phyloP scores from a whole-genome alignment of 2,329 filamentous ascomycete species.

The Fusarium humuli region DNA sequence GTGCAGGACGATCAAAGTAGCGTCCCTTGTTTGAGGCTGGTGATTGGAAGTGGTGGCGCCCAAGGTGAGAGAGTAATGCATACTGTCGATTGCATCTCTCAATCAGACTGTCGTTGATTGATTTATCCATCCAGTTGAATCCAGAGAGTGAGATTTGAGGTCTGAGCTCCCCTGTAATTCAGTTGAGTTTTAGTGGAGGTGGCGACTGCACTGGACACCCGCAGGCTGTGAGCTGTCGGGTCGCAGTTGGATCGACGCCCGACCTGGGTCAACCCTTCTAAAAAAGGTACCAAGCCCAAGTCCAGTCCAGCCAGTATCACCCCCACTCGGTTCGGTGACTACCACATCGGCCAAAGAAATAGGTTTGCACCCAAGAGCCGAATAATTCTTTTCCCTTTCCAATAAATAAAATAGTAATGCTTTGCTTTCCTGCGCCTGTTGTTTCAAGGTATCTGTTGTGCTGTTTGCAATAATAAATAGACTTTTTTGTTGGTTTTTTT shows the following conservation, averaged over 20 bases:
- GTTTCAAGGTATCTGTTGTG: constrained; percentile 24
- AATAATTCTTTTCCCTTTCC: constrained; percentile 41
- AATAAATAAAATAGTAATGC: constrained; percentile 14
- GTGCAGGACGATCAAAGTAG: constrained; percentile 16
- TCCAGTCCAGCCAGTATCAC: neutral
- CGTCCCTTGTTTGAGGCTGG: constrained; percentile 20
- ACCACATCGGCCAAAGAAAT: constrained; percentile 26
- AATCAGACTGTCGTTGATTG: neutral
- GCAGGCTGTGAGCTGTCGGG: neutral
- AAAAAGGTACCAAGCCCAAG: constrained; percentile 27
- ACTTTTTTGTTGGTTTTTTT: constrained; percentile 31
- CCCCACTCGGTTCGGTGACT: neutral
- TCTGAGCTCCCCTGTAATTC: constrained; percentile 1
- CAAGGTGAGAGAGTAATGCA: neutral
- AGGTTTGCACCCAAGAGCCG: constrained; percentile 46
- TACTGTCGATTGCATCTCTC: too few species aligned
- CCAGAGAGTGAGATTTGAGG: constrained; percentile 6
- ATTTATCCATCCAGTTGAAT: constrained; percentile 4
- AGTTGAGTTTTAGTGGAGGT: constrained; percentile 1
- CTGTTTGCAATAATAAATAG: constrained; percentile 15
- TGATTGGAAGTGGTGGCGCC: constrained; percentile 31
- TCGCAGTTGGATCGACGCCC: constrained; percentile 16
- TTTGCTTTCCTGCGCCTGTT: constrained; percentile 33
- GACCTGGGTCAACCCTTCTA: constrained; percentile 3
- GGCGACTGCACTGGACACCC: constrained; percentile 21